Base-by-base conservation (phyloP, 345 rosid species). In the Iberis pinnata region DNA sequence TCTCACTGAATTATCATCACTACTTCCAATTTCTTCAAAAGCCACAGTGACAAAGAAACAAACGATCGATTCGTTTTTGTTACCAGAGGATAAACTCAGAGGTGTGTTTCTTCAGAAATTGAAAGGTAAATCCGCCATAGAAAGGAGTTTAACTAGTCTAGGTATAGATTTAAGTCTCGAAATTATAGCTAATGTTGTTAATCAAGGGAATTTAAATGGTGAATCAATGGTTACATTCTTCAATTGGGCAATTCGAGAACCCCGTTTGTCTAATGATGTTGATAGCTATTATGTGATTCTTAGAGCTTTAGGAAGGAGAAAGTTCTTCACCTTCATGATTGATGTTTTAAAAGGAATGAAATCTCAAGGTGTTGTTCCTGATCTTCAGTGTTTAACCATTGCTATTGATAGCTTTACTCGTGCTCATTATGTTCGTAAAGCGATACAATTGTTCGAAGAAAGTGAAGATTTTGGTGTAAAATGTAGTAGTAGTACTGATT, bases 101-200 rank as follows among this genome's bases (percentile, higher is more conserved):
- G 95, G 98, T n/a, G 83, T 86, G 43, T 87, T 90, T 72, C 81
- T 84, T 53, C 96, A 82, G 49, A 90, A 79, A 32, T 18, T 80
- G 61, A 79, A 50, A 13, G 84, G 96, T 0, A 75, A 56, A 65
- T 60, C 64, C 22, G 88, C 84, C 2, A 42, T 76, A 40, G 80
- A 78, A 18, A 55, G 50, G 31, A 79, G 84, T 43, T 68, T 90
- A 56, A 58, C 54, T 3, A 70, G 70, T 49, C 76, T 70, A 16
- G 69, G 75, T 12, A 73, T 79, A 15, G 73, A 58, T 44, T 61
- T 90, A 68, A 77, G 75, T 58, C 33, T 75, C 0, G 82, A 87
- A 12, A 33, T 79, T 65, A 74, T 90, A n/a, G 77, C 85, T 35
- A 52, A 72, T 50, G 95, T 87, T 24, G 70, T 90, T 8, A 69